Percentiles rank a stretch among this genome's conserved stretches.
These are phyloP conservation scores for Arthrocladium fulminans DNA, from an alignment of 2,329 filamentous ascomycete species.

Conservation along the genomic window DNA sequence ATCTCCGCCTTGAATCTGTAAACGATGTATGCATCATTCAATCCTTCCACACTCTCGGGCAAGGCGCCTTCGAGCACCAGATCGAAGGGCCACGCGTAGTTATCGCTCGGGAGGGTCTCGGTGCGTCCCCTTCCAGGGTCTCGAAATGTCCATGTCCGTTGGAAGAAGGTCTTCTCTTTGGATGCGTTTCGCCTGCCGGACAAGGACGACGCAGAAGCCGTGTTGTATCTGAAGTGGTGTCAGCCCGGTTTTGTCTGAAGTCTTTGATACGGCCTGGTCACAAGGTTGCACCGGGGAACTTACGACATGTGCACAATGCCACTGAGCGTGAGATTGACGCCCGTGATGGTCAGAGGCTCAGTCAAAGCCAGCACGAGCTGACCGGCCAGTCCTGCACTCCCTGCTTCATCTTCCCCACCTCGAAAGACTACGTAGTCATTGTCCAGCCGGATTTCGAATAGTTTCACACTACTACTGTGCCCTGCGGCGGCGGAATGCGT, in stretches of 20 bases:
- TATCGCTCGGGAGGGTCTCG: conserved; percentile 58
- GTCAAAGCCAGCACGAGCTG: conserved; percentile 65
- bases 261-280: neutral
- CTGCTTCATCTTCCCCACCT: conserved; percentile 64
- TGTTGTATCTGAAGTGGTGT: conserved; percentile 17
- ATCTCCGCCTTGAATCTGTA: conserved; percentile 90
- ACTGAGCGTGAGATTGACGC: conserved; percentile 61
- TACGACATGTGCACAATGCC: conserved; percentile 63
- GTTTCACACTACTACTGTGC: conserved; percentile 35
- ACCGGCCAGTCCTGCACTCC: conserved; percentile 65
- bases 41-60: conserved; percentile 83
- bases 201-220: conserved; percentile 25
- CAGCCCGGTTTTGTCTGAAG: no score
- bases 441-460: conserved; percentile 54
- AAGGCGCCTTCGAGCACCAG: conserved; percentile 57
- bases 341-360: conserved; percentile 60
- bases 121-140: conserved; percentile 40
- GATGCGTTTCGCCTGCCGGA: conserved; percentile 18
- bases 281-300: conserved; percentile 28
- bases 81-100: conserved; percentile 78
- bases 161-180: conserved; percentile 48
- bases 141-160: conserved; percentile 64
- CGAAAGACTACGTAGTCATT: conserved; percentile 73
- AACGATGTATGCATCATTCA: conserved; percentile 75
- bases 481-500: conserved; percentile 28